These are phyloP conservation scores for Mucor irregularis DNA, from an alignment of 371 early-diverging fungal genomes.

Conservation along the genomic window DNA sequence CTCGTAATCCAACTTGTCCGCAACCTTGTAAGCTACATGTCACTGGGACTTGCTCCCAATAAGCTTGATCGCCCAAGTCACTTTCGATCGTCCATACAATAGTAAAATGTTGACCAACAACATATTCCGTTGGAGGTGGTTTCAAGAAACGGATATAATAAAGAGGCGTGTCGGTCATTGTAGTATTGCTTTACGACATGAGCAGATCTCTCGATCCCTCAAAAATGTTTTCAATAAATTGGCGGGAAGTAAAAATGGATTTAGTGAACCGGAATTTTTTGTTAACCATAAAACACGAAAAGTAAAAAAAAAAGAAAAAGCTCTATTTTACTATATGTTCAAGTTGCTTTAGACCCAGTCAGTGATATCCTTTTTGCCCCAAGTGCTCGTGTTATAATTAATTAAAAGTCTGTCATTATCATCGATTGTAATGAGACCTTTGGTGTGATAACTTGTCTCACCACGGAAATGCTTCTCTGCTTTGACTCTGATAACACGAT, in stretches of 20 bases:
- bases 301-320: no score
- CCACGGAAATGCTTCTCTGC: slow-evolving; percentile 37
- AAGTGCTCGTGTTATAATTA: slow-evolving; percentile 15
- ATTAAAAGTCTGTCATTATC: slow-evolving; percentile 17
- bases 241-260: no score
- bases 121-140: slow-evolving; percentile 36
- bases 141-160: slow-evolving; percentile 46
- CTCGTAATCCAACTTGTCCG: slow-evolving; percentile 14
- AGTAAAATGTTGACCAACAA: slow-evolving; percentile 35
- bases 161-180: slow-evolving; percentile 10
- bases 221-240: no score
- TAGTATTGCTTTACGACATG: no score
- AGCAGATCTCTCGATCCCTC: no score
- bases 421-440: slow-evolving; percentile 9
- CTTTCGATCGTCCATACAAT: slow-evolving; percentile 50
- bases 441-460: slow-evolving; percentile 33
- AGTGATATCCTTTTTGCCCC: slow-evolving; percentile 21
- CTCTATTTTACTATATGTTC: no score
- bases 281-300: no score
- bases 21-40: slow-evolving; percentile 9
- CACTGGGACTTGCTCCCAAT: slow-evolving; percentile 27
- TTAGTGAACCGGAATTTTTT: no score
- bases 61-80: slow-evolving; percentile 45
- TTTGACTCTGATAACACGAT: slow-evolving; percentile 35
- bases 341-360: slow-evolving; percentile 28